Base-by-base conservation (phyloP, 2,329 filamentous ascomycete genomes). In the Diaporthe sp. region DNA sequence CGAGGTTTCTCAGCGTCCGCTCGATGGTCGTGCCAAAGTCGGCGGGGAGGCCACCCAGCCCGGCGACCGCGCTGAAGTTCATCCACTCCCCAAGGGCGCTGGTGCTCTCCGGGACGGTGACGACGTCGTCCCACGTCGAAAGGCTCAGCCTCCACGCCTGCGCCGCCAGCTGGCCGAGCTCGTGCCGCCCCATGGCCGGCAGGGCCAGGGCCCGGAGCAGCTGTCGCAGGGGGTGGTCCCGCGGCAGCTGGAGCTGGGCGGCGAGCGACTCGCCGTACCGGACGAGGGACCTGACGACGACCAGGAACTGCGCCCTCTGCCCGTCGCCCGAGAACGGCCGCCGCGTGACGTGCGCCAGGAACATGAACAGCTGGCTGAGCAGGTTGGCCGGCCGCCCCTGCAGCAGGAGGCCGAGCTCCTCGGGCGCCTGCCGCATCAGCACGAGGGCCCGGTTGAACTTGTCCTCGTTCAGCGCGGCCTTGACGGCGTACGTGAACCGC, bases 401-500 rank as follows among this genome's bases (percentile, higher is more conserved):
- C n/a, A 73, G 68, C 5, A 75, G 58, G 28, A 53, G 22, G 42
- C 49, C 53, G 5, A 75, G 51, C 42, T 75, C 74, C 39, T 65
- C 68, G 7, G 74, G 74, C 20, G 74, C 70, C 42, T 68, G 70
- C n/a, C 70, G 53, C 70, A 75, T 75, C 17, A 75, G 70, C 2
- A 73, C 34, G 12, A 73, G 74, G 7, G 71, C 70, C 28, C 44
- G 60, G 49, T 20, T 44, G 74, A 73, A 70, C 7, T 53, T 53
- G 63, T 53, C 28, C 47, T 53, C 63, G 47, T 25, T 25, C 47
- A 68, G 63, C 7, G 63, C 63, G 20, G 44, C 63, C 63, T 68
- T 68, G 2, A 68, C 44, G 31, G 63, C 63, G 31, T 68, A 68
- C 20, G 63, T 37, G 63, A 67, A 51, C 4, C 63, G 28, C 20